Conservation (phyloP, 352 stramenopile species). For the Pythium scleroteichum region DNA sequence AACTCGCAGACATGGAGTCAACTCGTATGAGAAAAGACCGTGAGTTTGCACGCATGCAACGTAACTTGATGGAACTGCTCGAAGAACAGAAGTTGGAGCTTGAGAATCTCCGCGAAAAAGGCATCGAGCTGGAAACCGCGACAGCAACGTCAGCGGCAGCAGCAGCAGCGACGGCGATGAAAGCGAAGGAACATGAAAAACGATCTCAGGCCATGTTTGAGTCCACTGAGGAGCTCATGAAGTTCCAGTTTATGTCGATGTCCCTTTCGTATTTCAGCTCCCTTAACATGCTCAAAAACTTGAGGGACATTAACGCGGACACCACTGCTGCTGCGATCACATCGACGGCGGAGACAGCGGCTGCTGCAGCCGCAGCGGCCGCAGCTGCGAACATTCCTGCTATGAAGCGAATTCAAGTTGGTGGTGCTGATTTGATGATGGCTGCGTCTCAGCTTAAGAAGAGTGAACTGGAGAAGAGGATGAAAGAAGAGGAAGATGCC, state of each 20-base stretch:
- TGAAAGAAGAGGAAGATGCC: conserved; percentile 60
- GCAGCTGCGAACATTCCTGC: conserved; percentile 87
- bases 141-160: conserved; percentile 91
- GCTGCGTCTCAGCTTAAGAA: conserved; percentile 74
- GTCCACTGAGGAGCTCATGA: conserved; percentile 95
- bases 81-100: conserved; percentile 94
- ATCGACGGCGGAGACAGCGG: conserved; percentile 86
- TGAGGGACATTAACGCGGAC: conserved; percentile 93
- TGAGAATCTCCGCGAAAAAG: conserved; percentile 88
- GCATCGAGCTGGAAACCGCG: conserved; percentile 90
- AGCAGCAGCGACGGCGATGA: conserved; percentile 87
- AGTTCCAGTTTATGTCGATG: conserved; percentile 98
- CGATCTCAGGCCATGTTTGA: conserved; percentile 90
- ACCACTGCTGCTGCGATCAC: conserved; percentile 88
- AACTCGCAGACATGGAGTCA: conserved; percentile 92
- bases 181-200: conserved; percentile 90
- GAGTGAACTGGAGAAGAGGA: conserved; percentile 56
- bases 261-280: conserved; percentile 94
- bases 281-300: conserved; percentile 94
- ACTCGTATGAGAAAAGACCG: conserved; percentile 91
- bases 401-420: conserved; percentile 70
- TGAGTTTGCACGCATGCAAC: conserved; percentile 91
- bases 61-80: conserved; percentile 92
- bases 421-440: conserved; percentile 60
- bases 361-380: conserved; percentile 81